phyloP scores from a whole-genome alignment of 2,329 filamentous ascomycete genomes.

The Fonsecaea pedrosoi region DNA sequence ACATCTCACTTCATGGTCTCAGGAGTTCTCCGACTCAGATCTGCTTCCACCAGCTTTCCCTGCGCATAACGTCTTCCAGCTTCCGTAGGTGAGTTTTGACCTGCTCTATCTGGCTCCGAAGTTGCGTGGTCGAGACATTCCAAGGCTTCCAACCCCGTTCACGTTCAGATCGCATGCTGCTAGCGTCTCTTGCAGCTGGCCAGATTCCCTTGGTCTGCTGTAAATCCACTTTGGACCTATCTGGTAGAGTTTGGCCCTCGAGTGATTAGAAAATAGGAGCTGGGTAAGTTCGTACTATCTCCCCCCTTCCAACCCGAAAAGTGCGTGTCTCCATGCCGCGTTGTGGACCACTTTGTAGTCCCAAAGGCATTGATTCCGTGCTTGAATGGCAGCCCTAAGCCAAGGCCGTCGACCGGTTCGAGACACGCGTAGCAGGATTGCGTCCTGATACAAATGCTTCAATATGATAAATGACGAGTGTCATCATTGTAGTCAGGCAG shows the following conservation, averaged over 20 bases:
- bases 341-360: not conserved
- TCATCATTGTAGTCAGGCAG: not conserved
- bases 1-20: not conserved
- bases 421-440: not conserved
- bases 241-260: not conserved
- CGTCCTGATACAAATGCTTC: not conserved
- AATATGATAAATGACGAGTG: not conserved
- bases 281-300: not conserved
- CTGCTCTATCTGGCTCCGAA: not conserved
- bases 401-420: not conserved
- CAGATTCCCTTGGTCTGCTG: not conserved
- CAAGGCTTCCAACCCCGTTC: not conserved
- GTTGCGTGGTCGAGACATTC: not conserved
- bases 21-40: not conserved
- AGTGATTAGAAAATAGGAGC: not conserved
- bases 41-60: not conserved
- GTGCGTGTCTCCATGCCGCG: not conserved
- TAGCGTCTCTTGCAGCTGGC: not conserved
- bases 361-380: not conserved
- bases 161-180: not conserved
- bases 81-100: not conserved
- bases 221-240: not conserved
- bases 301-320: not conserved
- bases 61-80: not conserved
- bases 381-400: not conserved